Percentiles rank a stretch among this genome's conserved stretches.
Conservation (phyloP, 345 rosid genomes). For the Psidium friedrichsthalianum region DNA sequence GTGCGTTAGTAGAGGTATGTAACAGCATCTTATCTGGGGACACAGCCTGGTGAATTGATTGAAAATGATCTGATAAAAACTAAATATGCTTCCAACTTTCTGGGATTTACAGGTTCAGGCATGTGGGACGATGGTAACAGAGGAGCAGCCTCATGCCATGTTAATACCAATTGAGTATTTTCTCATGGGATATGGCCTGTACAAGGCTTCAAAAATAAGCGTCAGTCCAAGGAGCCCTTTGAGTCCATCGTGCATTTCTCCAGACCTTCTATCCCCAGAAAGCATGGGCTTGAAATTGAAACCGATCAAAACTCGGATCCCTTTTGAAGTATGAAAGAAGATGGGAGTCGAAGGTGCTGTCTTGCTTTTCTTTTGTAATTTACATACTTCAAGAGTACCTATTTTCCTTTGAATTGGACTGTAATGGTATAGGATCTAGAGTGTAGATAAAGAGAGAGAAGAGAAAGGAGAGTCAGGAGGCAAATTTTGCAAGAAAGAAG, state of each 20-base stretch:
- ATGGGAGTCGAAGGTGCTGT: neutral
- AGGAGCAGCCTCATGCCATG: slow-evolving; percentile 98
- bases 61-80: neutral
- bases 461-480: neutral
- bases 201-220: slow-evolving; percentile 51
- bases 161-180: slow-evolving; percentile 89
- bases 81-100: neutral
- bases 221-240: slow-evolving; percentile 89
- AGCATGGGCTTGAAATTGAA: slow-evolving; percentile 97
- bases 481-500: neutral
- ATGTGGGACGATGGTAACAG: slow-evolving; percentile 91
- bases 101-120: slow-evolving; percentile 61
- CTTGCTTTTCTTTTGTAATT: neutral
- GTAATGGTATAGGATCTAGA: neutral
- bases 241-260: slow-evolving; percentile 70
- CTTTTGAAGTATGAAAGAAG: slow-evolving; percentile 6
- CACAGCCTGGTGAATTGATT: neutral
- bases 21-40: neutral
- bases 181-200: slow-evolving; percentile 69
- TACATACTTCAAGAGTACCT: neutral
- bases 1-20: slow-evolving; percentile 86
- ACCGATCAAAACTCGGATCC: slow-evolving; percentile 73
- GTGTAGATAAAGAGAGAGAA: slow-evolving; percentile 11
- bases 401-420: neutral
- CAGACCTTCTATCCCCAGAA: slow-evolving; percentile 93